Evolutionary conservation across 352 stramenopile species (phyloP).

Genomic region (Pythium insidiosum): DNA sequence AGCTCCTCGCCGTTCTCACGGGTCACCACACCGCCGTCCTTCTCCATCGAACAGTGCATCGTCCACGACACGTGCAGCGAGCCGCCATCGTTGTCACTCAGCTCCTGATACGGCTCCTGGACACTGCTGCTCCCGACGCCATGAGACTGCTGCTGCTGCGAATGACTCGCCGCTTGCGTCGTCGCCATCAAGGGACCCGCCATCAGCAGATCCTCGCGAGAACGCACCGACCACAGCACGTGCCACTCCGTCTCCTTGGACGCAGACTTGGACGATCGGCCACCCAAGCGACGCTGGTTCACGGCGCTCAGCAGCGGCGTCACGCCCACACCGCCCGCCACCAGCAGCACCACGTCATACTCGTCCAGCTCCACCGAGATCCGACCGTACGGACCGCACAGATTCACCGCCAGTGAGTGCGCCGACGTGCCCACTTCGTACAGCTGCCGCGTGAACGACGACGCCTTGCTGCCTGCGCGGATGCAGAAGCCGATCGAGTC

Average conservation of each 20-base stretch:
- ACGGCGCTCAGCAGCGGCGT: slow-evolving; percentile 69
- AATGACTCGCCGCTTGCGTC: too few relatives aligned
- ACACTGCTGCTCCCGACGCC: slow-evolving; percentile 11
- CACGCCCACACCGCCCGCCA: slow-evolving; percentile 68
- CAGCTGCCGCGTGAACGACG: slow-evolving; percentile 43
- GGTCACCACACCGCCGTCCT: slow-evolving; percentile 30
- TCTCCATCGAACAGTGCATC: slow-evolving; percentile 54
- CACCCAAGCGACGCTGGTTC: slow-evolving; percentile 39
- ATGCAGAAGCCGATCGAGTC: slow-evolving; percentile 78
- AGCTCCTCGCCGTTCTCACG: slow-evolving; percentile 50
- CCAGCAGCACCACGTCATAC: slow-evolving; percentile 60
- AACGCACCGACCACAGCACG: slow-evolving; percentile 56
- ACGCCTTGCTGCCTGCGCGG: slow-evolving; percentile 35
- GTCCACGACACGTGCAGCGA: slow-evolving; percentile 44
- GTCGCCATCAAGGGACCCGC: slow-evolving; percentile 61
- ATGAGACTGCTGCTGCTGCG: slow-evolving; percentile 22
- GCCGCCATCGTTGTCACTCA: slow-evolving; percentile 13
- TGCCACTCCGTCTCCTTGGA: slow-evolving; percentile 36
- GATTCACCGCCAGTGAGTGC: slow-evolving; percentile 34
- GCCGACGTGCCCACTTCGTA: slow-evolving; percentile 31
- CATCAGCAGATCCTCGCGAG: slow-evolving; percentile 58
- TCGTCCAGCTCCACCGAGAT: slow-evolving; percentile 48
- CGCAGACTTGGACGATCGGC: slow-evolving; percentile 15
- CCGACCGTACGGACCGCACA: slow-evolving; percentile 67
- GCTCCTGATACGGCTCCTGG: slow-evolving; percentile 34